Evolutionary conservation across 2,329 filamentous ascomycete species (phyloP).

Genomic region (Neonectria magnoliae): DNA sequence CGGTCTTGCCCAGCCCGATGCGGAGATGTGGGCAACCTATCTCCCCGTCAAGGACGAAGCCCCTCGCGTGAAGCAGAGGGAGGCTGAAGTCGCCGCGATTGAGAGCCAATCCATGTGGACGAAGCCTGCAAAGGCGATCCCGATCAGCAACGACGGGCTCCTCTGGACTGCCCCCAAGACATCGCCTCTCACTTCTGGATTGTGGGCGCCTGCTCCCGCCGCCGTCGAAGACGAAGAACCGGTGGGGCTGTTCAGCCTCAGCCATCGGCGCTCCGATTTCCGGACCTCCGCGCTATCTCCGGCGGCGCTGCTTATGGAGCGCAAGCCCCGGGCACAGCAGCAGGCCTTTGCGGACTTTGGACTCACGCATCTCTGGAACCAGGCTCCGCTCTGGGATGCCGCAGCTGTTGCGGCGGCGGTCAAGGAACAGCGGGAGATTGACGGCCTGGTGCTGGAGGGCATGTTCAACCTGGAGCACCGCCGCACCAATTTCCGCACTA

Average conservation of each 20-base stretch:
- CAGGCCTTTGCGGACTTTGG: constrained; percentile 35
- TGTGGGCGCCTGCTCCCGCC: constrained; percentile 34
- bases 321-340: constrained; percentile 30
- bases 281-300: constrained; percentile 37
- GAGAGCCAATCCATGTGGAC: constrained; percentile 40
- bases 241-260: constrained; percentile 39
- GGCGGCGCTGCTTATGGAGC: constrained; percentile 36
- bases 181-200: constrained; percentile 32
- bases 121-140: constrained; percentile 24
- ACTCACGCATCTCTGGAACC: constrained; percentile 39
- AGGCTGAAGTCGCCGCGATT: constrained; percentile 32
- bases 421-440: constrained; percentile 33
- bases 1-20: constrained; percentile 47
- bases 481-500: constrained; percentile 42
- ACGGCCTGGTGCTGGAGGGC: constrained; percentile 36
- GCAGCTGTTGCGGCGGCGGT: constrained; percentile 31
- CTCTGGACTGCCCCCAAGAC: constrained; percentile 36
- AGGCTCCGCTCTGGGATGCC: constrained; percentile 40
- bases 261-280: constrained; percentile 38
- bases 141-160: constrained; percentile 27
- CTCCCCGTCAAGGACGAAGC: constrained; percentile 35
- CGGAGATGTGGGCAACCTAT: constrained; percentile 39
- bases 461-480: constrained; percentile 41
- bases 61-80: constrained; percentile 39
- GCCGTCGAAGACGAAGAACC: constrained; percentile 32